These are phyloP conservation scores for Cruciata laevipes DNA, from an alignment of 257 asterid genomes.

Conservation along the genomic window DNA sequence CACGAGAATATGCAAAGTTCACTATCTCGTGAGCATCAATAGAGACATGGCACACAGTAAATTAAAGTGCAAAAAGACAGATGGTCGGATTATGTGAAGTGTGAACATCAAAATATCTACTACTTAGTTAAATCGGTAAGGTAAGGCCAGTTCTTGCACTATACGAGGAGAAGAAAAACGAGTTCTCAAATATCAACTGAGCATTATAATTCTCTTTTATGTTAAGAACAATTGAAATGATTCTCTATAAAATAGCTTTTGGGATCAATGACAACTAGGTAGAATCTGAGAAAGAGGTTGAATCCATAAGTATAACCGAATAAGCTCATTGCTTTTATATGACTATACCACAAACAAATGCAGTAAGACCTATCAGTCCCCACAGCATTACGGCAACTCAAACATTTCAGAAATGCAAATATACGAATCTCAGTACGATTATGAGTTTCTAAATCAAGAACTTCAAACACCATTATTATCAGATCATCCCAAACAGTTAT, in stretches of 20 bases:
- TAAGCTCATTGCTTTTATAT: not conserved
- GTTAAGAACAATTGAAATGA: not conserved
- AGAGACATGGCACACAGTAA: not conserved
- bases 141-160: not conserved
- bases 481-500: too few relatives aligned
- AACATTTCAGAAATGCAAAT: not conserved
- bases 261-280: not conserved
- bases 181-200: too few relatives aligned
- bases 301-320: not conserved
- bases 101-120: not conserved
- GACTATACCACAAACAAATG: not conserved
- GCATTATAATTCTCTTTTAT: not conserved
- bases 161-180: not conserved
- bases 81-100: not conserved
- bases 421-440: too few relatives aligned
- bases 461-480: not conserved
- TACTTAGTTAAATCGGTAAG: not conserved
- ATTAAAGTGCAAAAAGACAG: too few relatives aligned
- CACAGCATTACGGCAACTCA: not conserved
- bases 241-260: not conserved
- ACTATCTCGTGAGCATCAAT: not conserved
- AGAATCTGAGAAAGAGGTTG: not conserved
- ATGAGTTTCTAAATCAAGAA: not conserved
- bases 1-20: not conserved
- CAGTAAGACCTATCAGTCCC: not conserved